phyloP scores from a whole-genome alignment of 179 eudicot genomes.

The Silene vulgaris region DNA sequence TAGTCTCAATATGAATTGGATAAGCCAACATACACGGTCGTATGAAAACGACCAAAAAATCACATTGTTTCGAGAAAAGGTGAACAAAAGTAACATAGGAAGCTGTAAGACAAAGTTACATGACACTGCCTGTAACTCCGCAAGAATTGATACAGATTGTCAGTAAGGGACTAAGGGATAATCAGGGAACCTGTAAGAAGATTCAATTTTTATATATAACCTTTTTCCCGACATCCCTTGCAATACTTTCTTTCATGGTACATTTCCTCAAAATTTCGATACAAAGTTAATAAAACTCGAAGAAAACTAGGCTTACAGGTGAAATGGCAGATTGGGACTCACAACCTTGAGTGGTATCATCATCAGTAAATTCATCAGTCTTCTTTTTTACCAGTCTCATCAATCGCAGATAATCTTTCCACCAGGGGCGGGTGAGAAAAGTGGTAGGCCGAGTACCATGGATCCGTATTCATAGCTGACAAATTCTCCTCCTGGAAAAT shows the following conservation, averaged over 20 bases:
- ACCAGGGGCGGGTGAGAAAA: slow-evolving; percentile 94
- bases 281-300: slow-evolving; percentile 18
- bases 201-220: slow-evolving; percentile 24
- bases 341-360: not conserved
- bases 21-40: not conserved
- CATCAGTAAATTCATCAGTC: slow-evolving; percentile 31
- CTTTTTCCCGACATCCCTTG: slow-evolving; percentile 6
- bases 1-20: not conserved
- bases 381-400: slow-evolving; percentile 56
- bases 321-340: not conserved
- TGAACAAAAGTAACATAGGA: not conserved
- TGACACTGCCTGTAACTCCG: not conserved
- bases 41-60: too few relatives aligned
- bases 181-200: not conserved
- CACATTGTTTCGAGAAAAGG: not conserved
- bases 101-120: not conserved
- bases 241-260: slow-evolving; percentile 16
- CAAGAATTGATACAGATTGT: not conserved
- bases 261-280: slow-evolving; percentile 2
- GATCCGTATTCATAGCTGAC: slow-evolving; percentile 95
- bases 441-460: slow-evolving; percentile 94
- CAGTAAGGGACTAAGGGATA: not conserved
- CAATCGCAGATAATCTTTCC: slow-evolving; percentile 79
- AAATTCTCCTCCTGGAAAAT: slow-evolving; percentile 78
- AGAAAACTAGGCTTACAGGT: not conserved